phyloP scores from a whole-genome alignment of 331 rosid genomes.

The Quercus phellos region DNA sequence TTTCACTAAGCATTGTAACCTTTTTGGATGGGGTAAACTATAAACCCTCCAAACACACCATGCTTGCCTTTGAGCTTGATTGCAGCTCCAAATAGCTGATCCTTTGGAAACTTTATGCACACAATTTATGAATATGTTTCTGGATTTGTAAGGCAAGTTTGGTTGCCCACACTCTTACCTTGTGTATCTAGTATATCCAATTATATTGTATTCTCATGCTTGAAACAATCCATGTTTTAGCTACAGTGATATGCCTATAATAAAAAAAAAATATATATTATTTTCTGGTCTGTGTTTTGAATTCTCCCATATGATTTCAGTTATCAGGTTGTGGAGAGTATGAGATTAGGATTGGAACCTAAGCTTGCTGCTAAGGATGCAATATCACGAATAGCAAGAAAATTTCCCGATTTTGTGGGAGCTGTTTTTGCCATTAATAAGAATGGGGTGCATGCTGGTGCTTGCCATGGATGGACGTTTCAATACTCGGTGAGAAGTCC shows the following conservation, averaged over 20 bases:
- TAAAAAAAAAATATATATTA: background rate
- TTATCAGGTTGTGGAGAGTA: conserved; percentile 95
- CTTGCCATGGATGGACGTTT: conserved; percentile 94
- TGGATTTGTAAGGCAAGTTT: background rate
- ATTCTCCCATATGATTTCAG: conserved; percentile 39
- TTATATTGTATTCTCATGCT: background rate
- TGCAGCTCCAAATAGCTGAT: background rate
- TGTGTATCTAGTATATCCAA: background rate
- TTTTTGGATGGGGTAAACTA: background rate
- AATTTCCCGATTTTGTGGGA: conserved; percentile 75
- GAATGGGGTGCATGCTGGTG: conserved; percentile 77
- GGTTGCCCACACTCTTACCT: background rate
- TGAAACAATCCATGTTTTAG: background rate
- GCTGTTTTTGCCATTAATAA: conserved; percentile 73
- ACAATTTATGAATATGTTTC: background rate
- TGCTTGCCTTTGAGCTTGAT: background rate
- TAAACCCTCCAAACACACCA: background rate
- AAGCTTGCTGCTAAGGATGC: conserved; percentile 76
- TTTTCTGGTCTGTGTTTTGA: background rate
- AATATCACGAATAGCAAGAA: conserved; percentile 61
- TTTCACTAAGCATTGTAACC: background rate
- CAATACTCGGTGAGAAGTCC: conserved; percentile 79
- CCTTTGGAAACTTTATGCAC: background rate
- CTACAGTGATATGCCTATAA: background rate
- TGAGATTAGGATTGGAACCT: conserved; percentile 94